These are phyloP conservation scores for Aspergillus kassunensis DNA, from an alignment of 495 filamentous ascomycete species.

Conservation along the genomic window DNA sequence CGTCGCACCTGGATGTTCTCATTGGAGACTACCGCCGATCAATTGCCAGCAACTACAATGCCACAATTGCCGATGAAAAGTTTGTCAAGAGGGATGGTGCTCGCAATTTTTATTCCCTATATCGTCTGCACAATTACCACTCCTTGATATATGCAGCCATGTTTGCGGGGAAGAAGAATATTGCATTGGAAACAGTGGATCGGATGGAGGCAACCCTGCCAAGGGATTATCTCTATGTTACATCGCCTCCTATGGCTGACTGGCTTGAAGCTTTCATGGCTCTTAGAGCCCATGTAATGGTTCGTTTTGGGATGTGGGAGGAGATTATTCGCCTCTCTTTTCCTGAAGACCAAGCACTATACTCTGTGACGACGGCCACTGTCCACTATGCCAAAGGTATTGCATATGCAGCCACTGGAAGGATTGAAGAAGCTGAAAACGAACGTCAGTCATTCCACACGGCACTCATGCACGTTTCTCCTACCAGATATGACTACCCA, in stretches of 20 bases:
- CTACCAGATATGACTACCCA: constrained; percentile 58
- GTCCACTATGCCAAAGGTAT: constrained; percentile 61
- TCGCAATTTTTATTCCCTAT: constrained; percentile 64
- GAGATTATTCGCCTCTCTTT: constrained; percentile 49
- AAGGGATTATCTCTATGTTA: constrained; percentile 55
- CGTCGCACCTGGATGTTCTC: constrained; percentile 62
- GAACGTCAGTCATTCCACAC: constrained; percentile 41
- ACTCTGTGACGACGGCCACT: constrained; percentile 61
- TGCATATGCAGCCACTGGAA: constrained; percentile 52
- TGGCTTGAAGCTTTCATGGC: constrained; percentile 64
- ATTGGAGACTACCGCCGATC: constrained; percentile 66
- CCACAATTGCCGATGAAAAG: constrained; percentile 58
- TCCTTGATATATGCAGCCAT: constrained; percentile 69
- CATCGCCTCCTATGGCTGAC: constrained; percentile 64
- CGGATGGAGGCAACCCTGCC: constrained; percentile 53
- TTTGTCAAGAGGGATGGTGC: constrained; percentile 48
- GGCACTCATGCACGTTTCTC: constrained; percentile 44
- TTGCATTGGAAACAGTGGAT: constrained; percentile 53
- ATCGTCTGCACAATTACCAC: constrained; percentile 63
- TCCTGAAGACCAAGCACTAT: constrained; percentile 49
- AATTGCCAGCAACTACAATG: constrained; percentile 56
- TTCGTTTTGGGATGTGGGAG: constrained; percentile 64
- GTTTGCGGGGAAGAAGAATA: constrained; percentile 56
- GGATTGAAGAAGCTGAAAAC: constrained; percentile 42
- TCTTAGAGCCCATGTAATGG: constrained; percentile 57